Conservation (phyloP, 2,329 filamentous ascomycete genomes). For the Stachybotrys chartarum region DNA sequence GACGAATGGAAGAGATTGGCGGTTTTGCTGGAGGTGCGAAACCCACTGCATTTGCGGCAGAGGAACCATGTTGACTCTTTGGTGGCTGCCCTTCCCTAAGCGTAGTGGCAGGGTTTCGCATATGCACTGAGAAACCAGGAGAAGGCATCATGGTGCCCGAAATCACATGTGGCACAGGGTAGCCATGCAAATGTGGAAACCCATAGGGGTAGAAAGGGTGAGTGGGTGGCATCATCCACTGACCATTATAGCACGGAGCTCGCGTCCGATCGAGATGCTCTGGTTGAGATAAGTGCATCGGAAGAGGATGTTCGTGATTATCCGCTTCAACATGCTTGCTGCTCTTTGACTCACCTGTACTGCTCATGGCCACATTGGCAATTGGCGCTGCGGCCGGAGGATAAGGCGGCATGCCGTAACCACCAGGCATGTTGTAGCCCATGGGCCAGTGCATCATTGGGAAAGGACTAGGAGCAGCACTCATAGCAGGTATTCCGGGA, state of each 20-base stretch:
- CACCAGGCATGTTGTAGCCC: slow-evolving; percentile 24
- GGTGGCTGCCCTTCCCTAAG: slow-evolving; percentile 7
- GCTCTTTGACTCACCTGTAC: slow-evolving; percentile 9
- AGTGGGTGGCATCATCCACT: slow-evolving; percentile 30
- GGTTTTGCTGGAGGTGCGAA: slow-evolving; percentile 20
- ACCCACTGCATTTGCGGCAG: slow-evolving; percentile 5
- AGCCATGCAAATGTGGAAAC: slow-evolving; percentile 19
- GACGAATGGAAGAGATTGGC: slow-evolving; percentile 51
- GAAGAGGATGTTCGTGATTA: not conserved
- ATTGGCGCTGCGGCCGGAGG: not conserved
- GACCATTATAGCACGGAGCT: slow-evolving; percentile 37
- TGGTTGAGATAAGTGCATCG: not conserved
- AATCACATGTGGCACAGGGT: slow-evolving; percentile 15
- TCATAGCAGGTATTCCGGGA: slow-evolving; percentile 16
- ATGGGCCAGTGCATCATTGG: slow-evolving; percentile 34
- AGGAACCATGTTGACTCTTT: slow-evolving; percentile 2
- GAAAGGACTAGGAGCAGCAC: slow-evolving; percentile 20
- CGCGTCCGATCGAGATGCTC: slow-evolving; percentile 35
- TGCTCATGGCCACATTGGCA: slow-evolving; percentile 5
- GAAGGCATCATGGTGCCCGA: slow-evolving; percentile 14
- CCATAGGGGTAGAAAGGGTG: slow-evolving; percentile 16
- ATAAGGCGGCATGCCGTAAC: slow-evolving; percentile 15
- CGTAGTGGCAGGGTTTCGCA: slow-evolving; percentile 8
- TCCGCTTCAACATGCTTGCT: not conserved
- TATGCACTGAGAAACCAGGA: slow-evolving; percentile 13